These are phyloP conservation scores for Penicillium waksmanii DNA, from an alignment of 495 filamentous ascomycete species.

Conservation along the genomic window DNA sequence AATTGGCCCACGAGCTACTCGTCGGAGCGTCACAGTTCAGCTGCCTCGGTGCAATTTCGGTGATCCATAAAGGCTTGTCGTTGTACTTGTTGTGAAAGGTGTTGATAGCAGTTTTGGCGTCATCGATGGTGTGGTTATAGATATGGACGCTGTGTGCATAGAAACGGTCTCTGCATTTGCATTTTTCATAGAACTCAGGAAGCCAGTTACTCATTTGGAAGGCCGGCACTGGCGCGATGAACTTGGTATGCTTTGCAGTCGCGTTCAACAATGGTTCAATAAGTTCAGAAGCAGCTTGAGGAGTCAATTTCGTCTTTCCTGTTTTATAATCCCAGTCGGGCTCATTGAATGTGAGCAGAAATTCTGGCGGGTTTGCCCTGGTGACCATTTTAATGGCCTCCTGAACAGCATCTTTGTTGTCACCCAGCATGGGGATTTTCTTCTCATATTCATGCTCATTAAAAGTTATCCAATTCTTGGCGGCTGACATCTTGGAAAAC, in stretches of 20 bases:
- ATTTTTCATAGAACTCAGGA: conserved; percentile 5
- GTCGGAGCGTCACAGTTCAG: background rate
- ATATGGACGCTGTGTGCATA: background rate
- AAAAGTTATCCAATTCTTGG: conserved; percentile 2
- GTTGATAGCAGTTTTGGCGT: conserved; percentile 4
- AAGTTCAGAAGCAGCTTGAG: background rate
- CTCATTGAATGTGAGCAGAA: conserved; percentile 7
- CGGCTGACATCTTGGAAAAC: no score
- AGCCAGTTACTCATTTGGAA: background rate
- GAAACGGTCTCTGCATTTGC: conserved; percentile 5
- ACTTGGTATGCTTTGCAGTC: no score
- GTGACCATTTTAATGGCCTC: conserved; percentile 1
- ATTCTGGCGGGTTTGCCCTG: conserved; percentile 5
- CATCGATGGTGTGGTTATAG: background rate
- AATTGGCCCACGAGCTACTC: background rate
- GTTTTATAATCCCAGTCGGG: conserved; percentile 2
- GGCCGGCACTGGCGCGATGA: background rate
- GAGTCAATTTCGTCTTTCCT: conserved; percentile 2
- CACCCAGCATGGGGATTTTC: conserved; percentile 5
- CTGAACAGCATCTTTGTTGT: conserved; percentile 3
- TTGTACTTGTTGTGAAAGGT: conserved; percentile 2
- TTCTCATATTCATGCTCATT: background rate
- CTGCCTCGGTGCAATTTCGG: conserved; percentile 7
- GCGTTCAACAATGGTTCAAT: no score
- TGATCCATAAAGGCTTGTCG: conserved; percentile 9